Percentiles rank a stretch among this genome's conserved stretches.
Evolutionary conservation across 495 filamentous ascomycete species (phyloP).

Genomic region (Penicillium coffeae): DNA sequence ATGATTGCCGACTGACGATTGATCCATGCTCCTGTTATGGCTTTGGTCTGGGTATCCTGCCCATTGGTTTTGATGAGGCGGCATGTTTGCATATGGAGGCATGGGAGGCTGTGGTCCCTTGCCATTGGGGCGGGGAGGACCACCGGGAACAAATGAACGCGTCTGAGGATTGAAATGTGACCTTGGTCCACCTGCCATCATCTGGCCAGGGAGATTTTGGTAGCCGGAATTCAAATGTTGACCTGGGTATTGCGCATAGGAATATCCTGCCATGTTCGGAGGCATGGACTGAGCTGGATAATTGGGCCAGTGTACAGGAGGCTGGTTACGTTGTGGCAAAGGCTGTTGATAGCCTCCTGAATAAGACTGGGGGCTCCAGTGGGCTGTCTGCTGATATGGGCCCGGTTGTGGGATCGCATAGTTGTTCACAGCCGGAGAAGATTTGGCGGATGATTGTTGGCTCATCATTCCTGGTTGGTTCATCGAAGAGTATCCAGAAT

Average conservation of each 20-base stretch:
- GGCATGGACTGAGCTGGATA: conserved; percentile 34
- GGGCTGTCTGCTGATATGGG: conserved; percentile 28
- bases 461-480: conserved; percentile 38
- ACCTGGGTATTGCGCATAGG: conserved; percentile 71
- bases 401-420: conserved; percentile 31
- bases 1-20: conserved; percentile 5
- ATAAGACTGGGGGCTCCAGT: conserved; percentile 36
- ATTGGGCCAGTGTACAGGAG: conserved; percentile 35
- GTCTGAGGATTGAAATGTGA: conserved; percentile 92
- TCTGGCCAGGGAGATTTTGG: conserved; percentile 60
- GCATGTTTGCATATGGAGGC: conserved; percentile 27
- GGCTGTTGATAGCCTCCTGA: conserved; percentile 41
- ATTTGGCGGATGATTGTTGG: conserved; percentile 36
- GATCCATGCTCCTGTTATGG: conserved; percentile 16
- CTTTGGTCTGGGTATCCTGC: conserved; percentile 33
- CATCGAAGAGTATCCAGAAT: conserved; percentile 37
- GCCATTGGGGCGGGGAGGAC: conserved; percentile 28
- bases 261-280: conserved; percentile 55
- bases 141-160: conserved; percentile 75
- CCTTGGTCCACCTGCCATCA: conserved; percentile 73
- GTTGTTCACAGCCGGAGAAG: conserved; percentile 43
- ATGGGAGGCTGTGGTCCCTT: conserved; percentile 29
- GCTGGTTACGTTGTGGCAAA: conserved; percentile 30
- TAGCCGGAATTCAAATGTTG: conserved; percentile 62
- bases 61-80: conserved; percentile 29